Evolutionary conservation across 108 stramenopile genomes (phyloP).

Genomic region (Cyclotella baltica): DNA sequence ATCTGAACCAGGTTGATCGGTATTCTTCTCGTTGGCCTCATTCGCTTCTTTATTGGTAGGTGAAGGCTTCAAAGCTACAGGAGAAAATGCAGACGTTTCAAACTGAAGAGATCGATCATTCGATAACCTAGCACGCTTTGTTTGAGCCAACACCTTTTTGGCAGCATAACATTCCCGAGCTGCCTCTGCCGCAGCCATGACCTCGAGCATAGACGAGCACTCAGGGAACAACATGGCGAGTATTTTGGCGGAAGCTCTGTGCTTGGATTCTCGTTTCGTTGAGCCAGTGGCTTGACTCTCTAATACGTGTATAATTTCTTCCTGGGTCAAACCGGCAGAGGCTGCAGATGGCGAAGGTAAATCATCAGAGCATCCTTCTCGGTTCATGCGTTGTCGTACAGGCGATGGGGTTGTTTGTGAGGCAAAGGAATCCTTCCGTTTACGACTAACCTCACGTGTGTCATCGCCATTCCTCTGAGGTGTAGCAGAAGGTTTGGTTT

Average conservation of each 20-base stretch:
- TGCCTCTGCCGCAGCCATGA: slow-evolving; percentile 86
- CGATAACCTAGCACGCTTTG: slow-evolving; percentile 41
- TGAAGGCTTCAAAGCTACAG: background rate
- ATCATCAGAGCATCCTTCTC: background rate
- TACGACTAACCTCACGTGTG: slow-evolving; percentile 35
- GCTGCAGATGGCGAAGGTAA: background rate
- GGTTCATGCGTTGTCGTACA: background rate
- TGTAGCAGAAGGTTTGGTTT: slow-evolving; percentile 18
- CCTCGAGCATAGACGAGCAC: slow-evolving; percentile 76
- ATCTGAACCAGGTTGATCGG: too few species aligned
- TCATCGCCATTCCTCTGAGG: slow-evolving; percentile 19
- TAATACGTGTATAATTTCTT: slow-evolving; percentile 37
- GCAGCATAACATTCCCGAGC: slow-evolving; percentile 78
- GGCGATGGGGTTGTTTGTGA: slow-evolving; percentile 46
- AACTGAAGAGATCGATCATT: background rate
- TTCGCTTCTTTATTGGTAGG: background rate
- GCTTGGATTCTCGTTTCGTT: slow-evolving; percentile 85
- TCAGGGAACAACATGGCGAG: slow-evolving; percentile 82
- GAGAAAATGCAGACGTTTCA: slow-evolving; percentile 7
- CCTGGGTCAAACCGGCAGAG: slow-evolving; percentile 29
- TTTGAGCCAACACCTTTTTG: slow-evolving; percentile 51
- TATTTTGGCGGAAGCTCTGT: slow-evolving; percentile 82
- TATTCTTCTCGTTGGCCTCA: background rate
- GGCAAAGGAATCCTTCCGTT: slow-evolving; percentile 46
- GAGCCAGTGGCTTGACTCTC: slow-evolving; percentile 67